Base-by-base conservation (phyloP, 805 yeast genomes). In the Limtongia smithiae region DNA sequence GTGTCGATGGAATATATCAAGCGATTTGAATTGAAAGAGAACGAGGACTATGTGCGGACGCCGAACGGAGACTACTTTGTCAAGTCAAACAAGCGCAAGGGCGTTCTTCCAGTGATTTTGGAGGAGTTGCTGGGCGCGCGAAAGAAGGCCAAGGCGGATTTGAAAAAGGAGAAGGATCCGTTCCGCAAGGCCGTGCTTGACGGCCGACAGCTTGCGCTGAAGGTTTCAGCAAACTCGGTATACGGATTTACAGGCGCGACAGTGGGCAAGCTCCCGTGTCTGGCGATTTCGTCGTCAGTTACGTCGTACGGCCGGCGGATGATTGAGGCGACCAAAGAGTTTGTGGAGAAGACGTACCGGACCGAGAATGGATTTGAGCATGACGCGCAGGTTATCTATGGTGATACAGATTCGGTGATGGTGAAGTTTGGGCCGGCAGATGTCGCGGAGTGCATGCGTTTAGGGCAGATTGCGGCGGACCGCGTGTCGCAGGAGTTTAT, bases 191-290 rank as follows among this genome's bases (percentile, higher is more conserved):
- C 89, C 63, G 97, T 93, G 30, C 75, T 94, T 41, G 94, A 93
- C 66, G 99, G 99, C 74, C 79, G 98, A 66, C 99, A 93, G 69
- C 73, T 93, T 61, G 99, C 99, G 0, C 73, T 93, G 65, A 93
- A 93, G 63, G 87, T 93, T 43, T 89, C 97, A 11, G 99, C 99
- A 1, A 93, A 93, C 67, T 94, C 98, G 1, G 99, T 93, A 4
- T 93, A 93, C 66, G 99, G 99, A 41, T 94, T 93, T 69, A 93
- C 99, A 0, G 99, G 99, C 68, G 99, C 99, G 1, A 93, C 97
- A 0, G 83, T 91, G 39, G 99, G 99, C 46, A 91, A 93, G 63
- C 74, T 93, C 46, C 99, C 99, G 0, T 94, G 98, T 71, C 72
- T 93, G 48, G 95, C 95, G 0, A 93, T 93, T 50, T 94, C 98